Evolutionary conservation across 2,329 filamentous ascomycete genomes (phyloP), one percentile per base, ranked within the genome.

Genomic region (Cladosporium sp.): DNA sequence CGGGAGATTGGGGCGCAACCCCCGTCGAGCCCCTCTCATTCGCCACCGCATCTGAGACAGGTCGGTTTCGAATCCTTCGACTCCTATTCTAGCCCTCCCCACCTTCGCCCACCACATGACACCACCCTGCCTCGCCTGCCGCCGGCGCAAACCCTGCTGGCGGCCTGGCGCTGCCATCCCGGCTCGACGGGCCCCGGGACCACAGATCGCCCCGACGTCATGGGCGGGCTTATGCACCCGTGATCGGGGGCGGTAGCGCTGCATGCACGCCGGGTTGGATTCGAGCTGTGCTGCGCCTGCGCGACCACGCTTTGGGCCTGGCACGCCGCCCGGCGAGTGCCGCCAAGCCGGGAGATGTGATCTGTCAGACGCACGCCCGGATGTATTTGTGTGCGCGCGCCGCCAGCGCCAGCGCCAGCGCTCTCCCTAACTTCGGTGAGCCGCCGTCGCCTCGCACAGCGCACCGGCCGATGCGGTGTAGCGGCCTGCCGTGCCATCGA

Each of bases 11-110:
- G 33, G 22, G 22, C 22, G 7, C 22, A 28, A 28, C 22, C 22
- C 22, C 22, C 48, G 28, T 35, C 28, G 19, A 43, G 18, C 32
- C 32, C 40, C 42, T 42, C 48, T 37, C 48, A 50, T 50, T 50
- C 48, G 48, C n/a, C 32, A 13, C 40, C 13, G 13, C 28, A 16
- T 31, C 32, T 50, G 48, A 43, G 48, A 50, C 48, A 40, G 48
- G 16, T 43, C 40, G 43, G 48, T 50, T 50, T 50, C 48, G 40
- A 50, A 50, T 50, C 48, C 48, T 50, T 50, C 48, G 48, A 50
- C 48, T 50, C 48, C 48, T 50, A 43, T 50, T 50, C 48, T 50
- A 50, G 48, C 48, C 40, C 43, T 40, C 10, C 35, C 48, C 48
- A 43, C 48, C 18, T 22, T 34, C 43, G 48, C 48, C 48, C 40